Evolutionary conservation across 2,329 filamentous ascomycete genomes (phyloP).

Genomic region (Fusarium proliferatum): DNA sequence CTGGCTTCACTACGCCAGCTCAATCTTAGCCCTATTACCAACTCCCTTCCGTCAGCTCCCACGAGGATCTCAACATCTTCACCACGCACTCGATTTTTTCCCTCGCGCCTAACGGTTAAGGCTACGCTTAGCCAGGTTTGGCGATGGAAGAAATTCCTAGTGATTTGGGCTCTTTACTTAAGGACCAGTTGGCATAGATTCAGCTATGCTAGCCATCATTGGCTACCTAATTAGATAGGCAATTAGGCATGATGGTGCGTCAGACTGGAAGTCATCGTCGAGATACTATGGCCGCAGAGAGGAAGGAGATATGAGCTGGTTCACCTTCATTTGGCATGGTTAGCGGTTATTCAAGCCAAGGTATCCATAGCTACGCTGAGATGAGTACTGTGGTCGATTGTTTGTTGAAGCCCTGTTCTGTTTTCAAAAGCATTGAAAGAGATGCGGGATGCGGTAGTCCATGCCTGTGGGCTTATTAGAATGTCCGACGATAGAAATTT

Average conservation of each 20-base stretch:
- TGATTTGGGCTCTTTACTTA: slow-evolving; percentile 5
- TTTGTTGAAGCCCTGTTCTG: not conserved
- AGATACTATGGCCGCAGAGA: slow-evolving; percentile 7
- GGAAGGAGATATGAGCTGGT: not conserved
- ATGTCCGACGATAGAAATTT: slow-evolving; percentile 26
- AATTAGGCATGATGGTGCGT: not conserved
- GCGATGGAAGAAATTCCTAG: slow-evolving; percentile 15
- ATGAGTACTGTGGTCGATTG: not conserved
- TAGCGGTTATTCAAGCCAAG: not conserved
- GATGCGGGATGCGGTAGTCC: slow-evolving; percentile 33
- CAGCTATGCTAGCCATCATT: not conserved
- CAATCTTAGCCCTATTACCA: slow-evolving; percentile 46
- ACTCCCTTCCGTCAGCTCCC: slow-evolving; percentile 43
- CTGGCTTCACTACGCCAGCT: slow-evolving; percentile 39
- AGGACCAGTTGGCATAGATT: slow-evolving; percentile 21
- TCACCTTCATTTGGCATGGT: not conserved
- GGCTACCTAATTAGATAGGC: not conserved
- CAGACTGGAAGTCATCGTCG: slow-evolving; percentile 6
- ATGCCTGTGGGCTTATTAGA: slow-evolving; percentile 18
- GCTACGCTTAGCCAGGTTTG: slow-evolving; percentile 17
- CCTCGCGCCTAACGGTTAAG: slow-evolving; percentile 34
- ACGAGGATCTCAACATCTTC: slow-evolving; percentile 40
- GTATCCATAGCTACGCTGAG: not conserved
- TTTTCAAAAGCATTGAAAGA: not conserved
- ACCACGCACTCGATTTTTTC: slow-evolving; percentile 36